phyloP scores from a whole-genome alignment of 2,329 filamentous ascomycete genomes.

The Chaetothyriales sp. region DNA sequence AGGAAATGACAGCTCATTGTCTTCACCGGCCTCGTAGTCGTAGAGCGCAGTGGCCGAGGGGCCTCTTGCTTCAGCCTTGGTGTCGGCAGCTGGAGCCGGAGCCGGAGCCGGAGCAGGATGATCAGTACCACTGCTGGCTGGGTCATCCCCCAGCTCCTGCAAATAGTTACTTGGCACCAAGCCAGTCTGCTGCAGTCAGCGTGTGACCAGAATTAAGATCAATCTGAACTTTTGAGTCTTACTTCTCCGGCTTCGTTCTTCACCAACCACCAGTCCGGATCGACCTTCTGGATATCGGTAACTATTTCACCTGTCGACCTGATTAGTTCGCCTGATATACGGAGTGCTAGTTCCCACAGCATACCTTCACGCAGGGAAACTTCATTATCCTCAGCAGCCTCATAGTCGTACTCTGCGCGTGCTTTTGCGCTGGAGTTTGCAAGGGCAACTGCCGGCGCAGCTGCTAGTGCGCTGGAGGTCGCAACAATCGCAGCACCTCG shows the following conservation, averaged over 20 bases:
- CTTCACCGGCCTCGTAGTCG: conserved; percentile 93
- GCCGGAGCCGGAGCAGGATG: conserved; percentile 23
- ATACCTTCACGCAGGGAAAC: conserved; percentile 70
- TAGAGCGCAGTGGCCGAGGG: conserved; percentile 73
- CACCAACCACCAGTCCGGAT: conserved; percentile 98
- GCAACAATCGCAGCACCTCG: conserved; percentile 46
- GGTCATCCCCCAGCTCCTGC: conserved; percentile 54
- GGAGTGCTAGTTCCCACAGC: not conserved
- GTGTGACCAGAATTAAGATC: no score
- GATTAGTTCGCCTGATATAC: not conserved
- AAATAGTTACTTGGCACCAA: conserved; percentile 98
- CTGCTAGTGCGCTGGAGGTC: conserved; percentile 33
- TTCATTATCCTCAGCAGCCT: conserved; percentile 95
- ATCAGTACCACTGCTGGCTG: conserved; percentile 21
- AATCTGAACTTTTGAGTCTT: conserved; percentile 28
- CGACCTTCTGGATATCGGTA: conserved; percentile 89
- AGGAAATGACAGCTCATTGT: conserved; percentile 74
- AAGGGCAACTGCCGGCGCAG: conserved; percentile 23
- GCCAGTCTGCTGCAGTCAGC: conserved; percentile 31
- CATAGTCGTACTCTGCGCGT: conserved; percentile 82
- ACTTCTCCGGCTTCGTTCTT: conserved; percentile 64
- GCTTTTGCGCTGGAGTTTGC: conserved; percentile 49
- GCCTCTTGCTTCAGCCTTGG: conserved; percentile 26
- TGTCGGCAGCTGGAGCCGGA: conserved; percentile 23
- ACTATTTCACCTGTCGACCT: conserved; percentile 45